Conservation (phyloP, 371 early-diverging fungal genomes). For the Chytridium lagenaria region DNA sequence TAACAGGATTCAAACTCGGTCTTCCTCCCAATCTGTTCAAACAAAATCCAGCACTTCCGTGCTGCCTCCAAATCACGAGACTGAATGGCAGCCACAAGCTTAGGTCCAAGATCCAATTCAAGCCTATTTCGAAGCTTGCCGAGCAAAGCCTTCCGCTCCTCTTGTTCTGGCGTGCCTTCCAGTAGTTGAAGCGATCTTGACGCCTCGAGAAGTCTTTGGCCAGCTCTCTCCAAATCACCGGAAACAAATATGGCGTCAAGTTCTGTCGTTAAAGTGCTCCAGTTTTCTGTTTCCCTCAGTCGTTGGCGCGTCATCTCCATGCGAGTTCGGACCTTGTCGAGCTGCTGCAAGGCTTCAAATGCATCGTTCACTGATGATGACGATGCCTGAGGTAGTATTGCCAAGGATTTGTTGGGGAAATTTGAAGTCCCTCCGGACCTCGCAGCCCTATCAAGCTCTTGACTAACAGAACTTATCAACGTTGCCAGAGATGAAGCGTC, state of each 20-base stretch:
- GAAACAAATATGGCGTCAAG: slow-evolving; percentile 66
- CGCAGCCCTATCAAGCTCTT: slow-evolving; percentile 54
- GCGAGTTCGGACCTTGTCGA: slow-evolving; percentile 71
- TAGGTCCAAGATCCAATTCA: slow-evolving; percentile 59
- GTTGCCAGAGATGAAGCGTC: slow-evolving; percentile 57
- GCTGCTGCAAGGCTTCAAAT: slow-evolving; percentile 66
- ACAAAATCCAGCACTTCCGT: slow-evolving; percentile 60
- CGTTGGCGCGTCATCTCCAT: slow-evolving; percentile 69
- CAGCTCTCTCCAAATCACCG: slow-evolving; percentile 67
- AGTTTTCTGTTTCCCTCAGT: slow-evolving; percentile 76
- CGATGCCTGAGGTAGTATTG: neutral
- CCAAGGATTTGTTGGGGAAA: neutral
- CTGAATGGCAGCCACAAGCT: slow-evolving; percentile 59
- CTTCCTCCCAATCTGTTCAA: slow-evolving; percentile 61
- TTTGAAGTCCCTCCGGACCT: slow-evolving; percentile 34
- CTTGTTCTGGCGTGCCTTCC: slow-evolving; percentile 70
- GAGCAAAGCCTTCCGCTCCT: slow-evolving; percentile 61
- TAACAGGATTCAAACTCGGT: slow-evolving; percentile 67
- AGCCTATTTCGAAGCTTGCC: slow-evolving; percentile 61
- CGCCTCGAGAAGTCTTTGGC: slow-evolving; percentile 66
- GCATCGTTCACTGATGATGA: slow-evolving; percentile 45
- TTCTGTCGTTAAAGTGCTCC: slow-evolving; percentile 75
- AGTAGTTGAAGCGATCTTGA: slow-evolving; percentile 70
- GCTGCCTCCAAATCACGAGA: slow-evolving; percentile 63
- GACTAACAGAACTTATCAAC: slow-evolving; percentile 56